A percentile compares a stretch with the other conserved stretches of the same genome.
These are phyloP conservation scores for Gymnopus androsaceus DNA, from an alignment of 1,284 basidiomycete genomes.

Conservation along the genomic window DNA sequence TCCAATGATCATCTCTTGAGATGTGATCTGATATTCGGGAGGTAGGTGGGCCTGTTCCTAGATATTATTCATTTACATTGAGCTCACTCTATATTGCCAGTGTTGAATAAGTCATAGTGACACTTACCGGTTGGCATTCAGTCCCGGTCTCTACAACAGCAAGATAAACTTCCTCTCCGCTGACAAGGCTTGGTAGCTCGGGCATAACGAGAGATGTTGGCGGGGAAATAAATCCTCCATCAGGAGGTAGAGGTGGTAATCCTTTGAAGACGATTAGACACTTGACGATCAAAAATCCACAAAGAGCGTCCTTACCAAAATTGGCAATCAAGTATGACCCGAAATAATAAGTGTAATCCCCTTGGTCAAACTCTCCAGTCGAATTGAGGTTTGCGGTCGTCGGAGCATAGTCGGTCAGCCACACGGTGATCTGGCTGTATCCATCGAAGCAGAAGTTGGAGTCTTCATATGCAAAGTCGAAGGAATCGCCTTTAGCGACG, in stretches of 20 bases:
- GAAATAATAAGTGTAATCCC: conserved; percentile 17
- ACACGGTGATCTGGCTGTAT: conserved; percentile 22
- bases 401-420: conserved; percentile 22
- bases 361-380: conserved; percentile 18
- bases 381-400: conserved; percentile 20
- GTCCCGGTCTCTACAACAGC: conserved; percentile 25
- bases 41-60: conserved; percentile 19
- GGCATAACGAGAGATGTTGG: conserved; percentile 22
- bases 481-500: conserved; percentile 3
- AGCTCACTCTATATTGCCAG: too few relatives aligned
- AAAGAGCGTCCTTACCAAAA: conserved; percentile 18
- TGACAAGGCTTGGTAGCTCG: neutral
- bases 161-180: conserved; percentile 19
- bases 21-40: conserved; percentile 19
- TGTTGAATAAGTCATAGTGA: neutral
- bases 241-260: conserved; percentile 6
- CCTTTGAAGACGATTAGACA: conserved; percentile 1
- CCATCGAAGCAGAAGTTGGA: conserved; percentile 25
- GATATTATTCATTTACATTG: neutral
- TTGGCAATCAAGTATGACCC: conserved; percentile 21
- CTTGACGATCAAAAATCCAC: neutral
- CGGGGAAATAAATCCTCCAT: conserved; percentile 12
- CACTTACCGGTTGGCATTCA: conserved; percentile 24
- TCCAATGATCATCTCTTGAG: neutral
- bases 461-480: conserved; percentile 22